Conservation (phyloP, 2,329 filamentous ascomycete genomes). For the Ambrosiella beaveri region DNA sequence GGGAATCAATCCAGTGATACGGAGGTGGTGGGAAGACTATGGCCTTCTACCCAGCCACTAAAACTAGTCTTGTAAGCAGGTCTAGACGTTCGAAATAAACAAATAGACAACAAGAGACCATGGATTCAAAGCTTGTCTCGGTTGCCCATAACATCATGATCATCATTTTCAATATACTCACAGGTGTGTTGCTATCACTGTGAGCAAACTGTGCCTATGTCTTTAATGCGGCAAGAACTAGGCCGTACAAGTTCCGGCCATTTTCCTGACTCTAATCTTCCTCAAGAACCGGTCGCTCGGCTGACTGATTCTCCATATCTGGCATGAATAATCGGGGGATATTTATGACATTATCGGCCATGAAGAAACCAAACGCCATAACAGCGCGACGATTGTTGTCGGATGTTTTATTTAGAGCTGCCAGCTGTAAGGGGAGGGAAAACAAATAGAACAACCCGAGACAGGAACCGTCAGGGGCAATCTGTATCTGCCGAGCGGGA, state of each 20-base stretch:
- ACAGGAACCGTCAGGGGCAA: conserved; percentile 3
- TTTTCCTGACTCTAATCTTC: no score
- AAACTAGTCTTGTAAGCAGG: background rate
- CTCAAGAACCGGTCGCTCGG: background rate
- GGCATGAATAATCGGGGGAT: background rate
- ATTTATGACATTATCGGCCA: background rate
- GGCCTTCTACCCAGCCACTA: background rate
- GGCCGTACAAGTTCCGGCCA: no score
- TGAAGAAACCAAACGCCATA: no score
- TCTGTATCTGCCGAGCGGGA: background rate
- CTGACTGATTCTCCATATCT: background rate
- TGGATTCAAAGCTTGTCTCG: no score
- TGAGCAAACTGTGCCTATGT: no score
- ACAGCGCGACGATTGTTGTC: no score
- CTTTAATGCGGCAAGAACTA: no score
- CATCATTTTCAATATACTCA: no score
- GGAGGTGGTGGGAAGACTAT: background rate
- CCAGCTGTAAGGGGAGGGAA: background rate
- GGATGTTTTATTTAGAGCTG: background rate
- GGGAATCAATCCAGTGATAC: background rate
- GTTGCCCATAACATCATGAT: no score
- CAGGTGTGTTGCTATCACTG: no score
- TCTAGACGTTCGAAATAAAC: no score
- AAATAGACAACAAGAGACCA: no score
- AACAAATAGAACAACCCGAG: background rate